Conservation (phyloP, 495 filamentous ascomycete species). For the Podospora anserina region DNA sequence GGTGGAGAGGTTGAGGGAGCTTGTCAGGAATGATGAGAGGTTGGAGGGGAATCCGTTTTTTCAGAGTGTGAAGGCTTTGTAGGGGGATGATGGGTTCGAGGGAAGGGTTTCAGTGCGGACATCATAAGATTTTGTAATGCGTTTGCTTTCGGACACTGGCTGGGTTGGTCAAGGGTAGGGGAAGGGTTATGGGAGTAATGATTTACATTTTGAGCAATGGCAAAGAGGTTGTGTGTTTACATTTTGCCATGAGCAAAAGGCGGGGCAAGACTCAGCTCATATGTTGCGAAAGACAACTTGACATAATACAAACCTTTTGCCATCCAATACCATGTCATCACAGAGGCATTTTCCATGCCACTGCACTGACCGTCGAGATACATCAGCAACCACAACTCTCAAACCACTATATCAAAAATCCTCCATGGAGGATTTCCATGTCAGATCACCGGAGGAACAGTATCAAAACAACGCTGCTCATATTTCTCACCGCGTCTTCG, state of each 20-base stretch:
- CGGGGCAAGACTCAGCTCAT: not conserved
- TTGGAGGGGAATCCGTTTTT: slow-evolving; percentile 86
- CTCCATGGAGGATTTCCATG: too few species aligned
- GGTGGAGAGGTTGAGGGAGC: slow-evolving; percentile 70
- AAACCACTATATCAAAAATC: too few species aligned
- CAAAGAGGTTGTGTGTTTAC: not conserved
- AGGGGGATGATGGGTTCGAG: slow-evolving; percentile 12
- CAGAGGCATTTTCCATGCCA: not conserved
- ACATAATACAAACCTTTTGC: not conserved
- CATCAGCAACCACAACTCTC: not conserved
- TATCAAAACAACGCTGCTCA: not conserved
- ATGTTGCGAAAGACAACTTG: not conserved
- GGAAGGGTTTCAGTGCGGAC: too few species aligned
- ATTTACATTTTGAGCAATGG: not conserved
- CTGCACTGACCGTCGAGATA: not conserved
- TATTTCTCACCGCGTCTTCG: not conserved
- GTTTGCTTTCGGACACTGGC: not conserved
- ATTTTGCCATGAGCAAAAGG: not conserved
- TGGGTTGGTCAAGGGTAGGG: not conserved
- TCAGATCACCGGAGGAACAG: too few species aligned
- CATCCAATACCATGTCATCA: too few species aligned
- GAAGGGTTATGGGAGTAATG: not conserved
- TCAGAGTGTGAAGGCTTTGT: slow-evolving; percentile 78
- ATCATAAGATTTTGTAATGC: not conserved
- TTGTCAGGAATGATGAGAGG: slow-evolving; percentile 67